These are phyloP conservation scores for Sordaria brevicollis DNA, from an alignment of 495 filamentous ascomycete species.

Conservation along the genomic window DNA sequence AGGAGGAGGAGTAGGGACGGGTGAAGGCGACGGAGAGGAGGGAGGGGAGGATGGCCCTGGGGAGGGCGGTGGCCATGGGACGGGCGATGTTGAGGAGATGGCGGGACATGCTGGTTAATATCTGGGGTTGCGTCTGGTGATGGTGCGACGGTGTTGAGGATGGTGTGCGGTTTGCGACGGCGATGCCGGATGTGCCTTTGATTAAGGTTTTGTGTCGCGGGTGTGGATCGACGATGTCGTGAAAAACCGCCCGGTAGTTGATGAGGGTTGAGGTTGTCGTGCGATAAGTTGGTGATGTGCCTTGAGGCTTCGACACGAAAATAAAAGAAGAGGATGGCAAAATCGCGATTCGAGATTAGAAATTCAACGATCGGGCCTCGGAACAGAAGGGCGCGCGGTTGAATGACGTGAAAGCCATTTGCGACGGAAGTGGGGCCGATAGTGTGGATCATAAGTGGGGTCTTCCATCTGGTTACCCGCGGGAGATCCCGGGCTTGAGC, in stretches of 20 bases:
- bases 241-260: too few relatives aligned
- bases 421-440: not conserved
- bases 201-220: too few relatives aligned
- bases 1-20: slow-evolving; percentile 19
- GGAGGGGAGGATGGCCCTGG: not conserved
- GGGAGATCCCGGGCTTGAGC: not conserved
- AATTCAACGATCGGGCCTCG: not conserved
- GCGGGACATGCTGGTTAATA: slow-evolving; percentile 10
- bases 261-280: not conserved
- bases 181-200: too few relatives aligned
- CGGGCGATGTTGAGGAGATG: slow-evolving; percentile 1
- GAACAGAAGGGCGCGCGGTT: too few relatives aligned
- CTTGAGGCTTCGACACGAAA: not conserved
- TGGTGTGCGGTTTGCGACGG: not conserved
- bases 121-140: not conserved
- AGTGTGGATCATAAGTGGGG: not conserved
- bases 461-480: not conserved
- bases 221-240: too few relatives aligned
- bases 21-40: not conserved
- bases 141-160: not conserved
- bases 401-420: not conserved
- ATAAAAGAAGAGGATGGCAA: not conserved
- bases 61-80: not conserved
- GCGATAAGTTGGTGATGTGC: not conserved
- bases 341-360: not conserved